These are phyloP conservation scores for Metschnikowia reukaufii DNA, from an alignment of 805 yeast genomes.

Conservation along the genomic window DNA sequence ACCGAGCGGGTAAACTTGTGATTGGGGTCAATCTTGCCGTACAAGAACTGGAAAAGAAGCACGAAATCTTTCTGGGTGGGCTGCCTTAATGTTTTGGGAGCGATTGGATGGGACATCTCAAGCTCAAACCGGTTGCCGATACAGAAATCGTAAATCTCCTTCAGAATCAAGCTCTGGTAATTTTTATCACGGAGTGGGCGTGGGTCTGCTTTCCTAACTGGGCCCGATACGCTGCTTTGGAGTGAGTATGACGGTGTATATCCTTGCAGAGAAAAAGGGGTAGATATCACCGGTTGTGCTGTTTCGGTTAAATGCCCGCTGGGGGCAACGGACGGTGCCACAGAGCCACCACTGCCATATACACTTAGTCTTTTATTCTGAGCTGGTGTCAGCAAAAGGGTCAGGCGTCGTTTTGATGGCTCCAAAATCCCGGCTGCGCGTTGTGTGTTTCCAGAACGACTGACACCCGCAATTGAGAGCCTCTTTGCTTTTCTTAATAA, in stretches of 20 bases:
- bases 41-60: constrained; percentile 75
- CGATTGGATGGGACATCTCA: constrained; percentile 69
- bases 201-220: constrained; percentile 46
- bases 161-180: constrained; percentile 64
- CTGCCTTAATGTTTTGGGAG: constrained; percentile 59
- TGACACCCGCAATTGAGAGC: constrained; percentile 23
- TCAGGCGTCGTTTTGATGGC: constrained; percentile 29
- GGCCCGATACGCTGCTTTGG: not conserved
- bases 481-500: constrained; percentile 16
- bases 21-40: constrained; percentile 75
- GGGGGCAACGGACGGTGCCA: not conserved
- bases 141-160: constrained; percentile 66
- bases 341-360: constrained; percentile 9
- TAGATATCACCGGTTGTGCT: constrained; percentile 3
- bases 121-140: constrained; percentile 65
- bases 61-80: constrained; percentile 91
- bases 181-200: constrained; percentile 75
- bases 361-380: constrained; percentile 24
- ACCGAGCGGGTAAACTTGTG: constrained; percentile 65
- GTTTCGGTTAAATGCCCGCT: not conserved
- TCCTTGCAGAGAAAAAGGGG: constrained; percentile 12
- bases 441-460: constrained; percentile 18
- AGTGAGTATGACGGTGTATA: constrained; percentile 3
- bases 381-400: constrained; percentile 35
- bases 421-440: constrained; percentile 22